Percentiles rank a stretch among this genome's conserved stretches.
These are phyloP conservation scores for Podospora tetraspora DNA, from an alignment of 495 filamentous ascomycete genomes.

Conservation along the genomic window DNA sequence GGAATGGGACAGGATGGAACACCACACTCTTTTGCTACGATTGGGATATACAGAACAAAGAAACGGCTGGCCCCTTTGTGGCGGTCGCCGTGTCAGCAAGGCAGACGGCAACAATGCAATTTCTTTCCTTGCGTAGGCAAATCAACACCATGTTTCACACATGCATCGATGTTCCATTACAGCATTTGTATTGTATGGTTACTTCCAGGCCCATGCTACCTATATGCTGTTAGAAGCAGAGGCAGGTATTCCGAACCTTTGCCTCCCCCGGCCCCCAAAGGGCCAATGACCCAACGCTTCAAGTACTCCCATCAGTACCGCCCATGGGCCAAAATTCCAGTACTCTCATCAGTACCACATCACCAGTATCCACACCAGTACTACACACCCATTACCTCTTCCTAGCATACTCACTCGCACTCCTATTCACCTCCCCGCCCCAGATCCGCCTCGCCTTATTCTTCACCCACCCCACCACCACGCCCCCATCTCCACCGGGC, in stretches of 20 bases:
- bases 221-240: background rate
- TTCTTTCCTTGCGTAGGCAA: background rate
- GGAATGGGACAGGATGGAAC: background rate
- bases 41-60: background rate
- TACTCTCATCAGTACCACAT: too few species aligned
- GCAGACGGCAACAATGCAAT: background rate
- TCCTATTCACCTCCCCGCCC: background rate
- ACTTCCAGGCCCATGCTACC: background rate
- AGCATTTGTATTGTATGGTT: background rate
- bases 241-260: background rate
- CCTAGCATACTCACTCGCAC: background rate
- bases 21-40: background rate
- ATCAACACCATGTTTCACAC: background rate
- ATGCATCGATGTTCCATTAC: background rate
- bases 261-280: background rate
- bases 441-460: background rate
- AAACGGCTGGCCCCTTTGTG: background rate
- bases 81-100: background rate
- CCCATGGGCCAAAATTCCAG: too few species aligned
- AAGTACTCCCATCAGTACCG: too few species aligned
- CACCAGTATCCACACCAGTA: background rate
- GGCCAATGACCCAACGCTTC: too few species aligned
- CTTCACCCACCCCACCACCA: background rate
- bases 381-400: background rate
- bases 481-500: background rate